Evolutionary conservation across 1,284 basidiomycete species (phyloP), one percentile per base, ranked within the genome.

Genomic region (Tilletia setariae): DNA sequence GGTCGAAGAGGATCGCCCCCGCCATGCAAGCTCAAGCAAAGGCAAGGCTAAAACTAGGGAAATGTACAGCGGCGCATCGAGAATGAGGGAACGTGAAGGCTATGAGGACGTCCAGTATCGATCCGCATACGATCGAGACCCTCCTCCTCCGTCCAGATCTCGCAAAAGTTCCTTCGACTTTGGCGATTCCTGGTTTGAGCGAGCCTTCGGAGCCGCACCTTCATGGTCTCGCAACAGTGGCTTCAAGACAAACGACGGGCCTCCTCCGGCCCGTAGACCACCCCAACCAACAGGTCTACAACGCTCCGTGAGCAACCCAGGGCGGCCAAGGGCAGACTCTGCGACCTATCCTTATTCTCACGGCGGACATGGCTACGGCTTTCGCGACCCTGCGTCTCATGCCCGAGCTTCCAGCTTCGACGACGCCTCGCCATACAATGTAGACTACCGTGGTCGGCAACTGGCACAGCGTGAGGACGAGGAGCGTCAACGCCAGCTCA

Each of bases 111-210:
- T 11, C 28, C 30, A 30, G 13, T 25, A 61, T 25, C 21, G 51
- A 23, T 56, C 51, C 7, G 3, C 13, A 7, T 23, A 56, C 51
- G 51, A 56, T 23, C 25, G 25, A 21, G 51, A 25, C 51, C 51
- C n/a, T 7, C 51, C 51, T 32, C 56, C 28, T 32, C 56, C 56
- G 13, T 40, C 56, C 6, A 28, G 56, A 16, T 16, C 56, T 1
- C 56, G 56, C 2, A 30, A 30, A 9, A n/a, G 19, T 30, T 61
- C 56, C 56, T 59, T 59, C 11, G 35, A 40, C 35, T 40, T 40
- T 59, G 53, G 53, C 21, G 56, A 61, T 40, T 61, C 56, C 13
- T 61, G 56, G 56, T 21, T 61, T 16, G 56, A 61, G 28, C 19
- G 19, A 16, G 56, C 56, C 4, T 61, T 61, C n/a, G 56, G 56